These are phyloP conservation scores for Ogataea hybrid DNA, from an alignment of 1,139 yeast species.

Conservation along the genomic window DNA sequence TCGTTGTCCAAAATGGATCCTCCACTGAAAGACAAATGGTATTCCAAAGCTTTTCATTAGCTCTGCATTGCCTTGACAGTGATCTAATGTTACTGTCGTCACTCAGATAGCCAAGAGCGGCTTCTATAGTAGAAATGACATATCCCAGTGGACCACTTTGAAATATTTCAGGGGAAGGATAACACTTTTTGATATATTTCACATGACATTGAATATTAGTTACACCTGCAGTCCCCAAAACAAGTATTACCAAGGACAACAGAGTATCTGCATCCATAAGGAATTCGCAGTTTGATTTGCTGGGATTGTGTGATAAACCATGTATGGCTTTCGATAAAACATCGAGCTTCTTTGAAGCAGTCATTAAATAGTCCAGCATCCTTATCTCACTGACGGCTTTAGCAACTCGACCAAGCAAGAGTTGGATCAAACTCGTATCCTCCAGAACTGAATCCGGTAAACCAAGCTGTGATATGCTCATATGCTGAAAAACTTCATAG, in stretches of 20 bases:
- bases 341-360: constrained; percentile 52
- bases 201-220: constrained; percentile 62
- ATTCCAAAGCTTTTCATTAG: too few species aligned
- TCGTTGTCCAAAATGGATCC: too few species aligned
- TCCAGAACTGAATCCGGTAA: constrained; percentile 29
- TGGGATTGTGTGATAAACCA: neutral
- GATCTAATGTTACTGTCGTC: too few species aligned
- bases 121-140: neutral
- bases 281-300: too few species aligned
- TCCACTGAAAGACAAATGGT: too few species aligned
- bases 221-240: constrained; percentile 63
- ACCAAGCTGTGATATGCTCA: constrained; percentile 77
- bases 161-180: constrained; percentile 41
- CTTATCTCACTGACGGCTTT: constrained; percentile 56
- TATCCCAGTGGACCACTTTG: constrained; percentile 51
- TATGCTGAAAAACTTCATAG: constrained; percentile 44
- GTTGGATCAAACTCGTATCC: neutral
- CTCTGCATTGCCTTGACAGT: too few species aligned
- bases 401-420: constrained; percentile 37
- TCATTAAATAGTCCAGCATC: constrained; percentile 47
- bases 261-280: constrained; percentile 80
- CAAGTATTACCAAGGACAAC: constrained; percentile 69
- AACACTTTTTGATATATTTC: constrained; percentile 61
- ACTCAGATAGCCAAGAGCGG: neutral
- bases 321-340: constrained; percentile 35